A percentile compares a stretch with the other conserved stretches of the same genome.
Conservation (phyloP, 176 grass and related monocot genomes). For the Triticum turgidum region DNA sequence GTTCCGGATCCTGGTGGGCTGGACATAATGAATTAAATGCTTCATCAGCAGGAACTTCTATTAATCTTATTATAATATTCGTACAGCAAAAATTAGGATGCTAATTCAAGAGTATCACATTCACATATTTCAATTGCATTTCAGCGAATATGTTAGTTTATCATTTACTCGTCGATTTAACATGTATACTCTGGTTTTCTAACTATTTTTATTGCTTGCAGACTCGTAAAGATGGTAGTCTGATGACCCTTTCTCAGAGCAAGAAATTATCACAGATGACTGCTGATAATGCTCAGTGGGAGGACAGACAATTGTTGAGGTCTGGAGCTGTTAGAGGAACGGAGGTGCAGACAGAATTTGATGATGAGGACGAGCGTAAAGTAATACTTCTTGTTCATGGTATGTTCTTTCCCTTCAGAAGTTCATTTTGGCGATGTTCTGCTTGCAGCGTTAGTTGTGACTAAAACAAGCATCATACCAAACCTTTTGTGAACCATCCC, state of each 20-base stretch:
- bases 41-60: neutral
- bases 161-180: neutral
- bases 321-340: slow-evolving; percentile 98
- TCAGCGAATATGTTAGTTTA: neutral
- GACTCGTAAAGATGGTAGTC: slow-evolving; percentile 82
- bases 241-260: slow-evolving; percentile 95
- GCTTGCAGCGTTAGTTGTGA: neutral
- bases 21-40: neutral
- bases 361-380: slow-evolving; percentile 98
- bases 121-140: neutral
- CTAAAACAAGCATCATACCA: slow-evolving; percentile 4
- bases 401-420: slow-evolving; percentile 35
- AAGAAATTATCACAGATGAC: slow-evolving; percentile 98
- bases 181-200: slow-evolving; percentile 6
- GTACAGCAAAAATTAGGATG: neutral
- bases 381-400: slow-evolving; percentile 99
- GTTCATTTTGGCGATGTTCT: neutral
- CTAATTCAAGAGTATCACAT: neutral
- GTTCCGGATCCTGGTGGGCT: neutral
- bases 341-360: slow-evolving; percentile 96
- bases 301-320: slow-evolving; percentile 92
- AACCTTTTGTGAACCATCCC: neutral
- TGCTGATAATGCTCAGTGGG: slow-evolving; percentile 98
- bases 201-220: slow-evolving; percentile 42
- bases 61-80: neutral